Conservation (phyloP, 2,329 filamentous ascomycete genomes). For the Fusarium sacchari region DNA sequence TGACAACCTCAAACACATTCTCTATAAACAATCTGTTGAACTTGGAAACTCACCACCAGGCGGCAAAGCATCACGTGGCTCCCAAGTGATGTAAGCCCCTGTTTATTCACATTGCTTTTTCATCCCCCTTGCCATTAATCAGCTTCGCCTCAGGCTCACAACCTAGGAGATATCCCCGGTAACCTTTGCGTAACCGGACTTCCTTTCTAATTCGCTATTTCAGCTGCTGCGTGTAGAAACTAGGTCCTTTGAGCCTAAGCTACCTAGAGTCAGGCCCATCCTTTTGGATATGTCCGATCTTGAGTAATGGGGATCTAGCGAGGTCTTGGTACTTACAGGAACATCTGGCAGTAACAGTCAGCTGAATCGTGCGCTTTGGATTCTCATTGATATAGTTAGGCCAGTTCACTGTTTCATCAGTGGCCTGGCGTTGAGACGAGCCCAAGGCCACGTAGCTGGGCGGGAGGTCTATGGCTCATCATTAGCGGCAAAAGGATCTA, state of each 20-base stretch:
- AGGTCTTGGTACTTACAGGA: background rate
- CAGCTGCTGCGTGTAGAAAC: background rate
- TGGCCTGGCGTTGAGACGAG: background rate
- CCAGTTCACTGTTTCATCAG: background rate
- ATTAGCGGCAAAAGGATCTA: background rate
- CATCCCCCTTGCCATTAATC: background rate
- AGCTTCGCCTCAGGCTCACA: background rate
- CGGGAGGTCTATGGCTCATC: background rate
- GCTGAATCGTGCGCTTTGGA: no score
- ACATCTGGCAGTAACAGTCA: fast-evolving
- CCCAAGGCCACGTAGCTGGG: background rate
- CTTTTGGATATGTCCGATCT: no score
- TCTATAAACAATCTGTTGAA: no score
- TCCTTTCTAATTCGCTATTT: background rate
- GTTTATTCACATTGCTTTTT: background rate
- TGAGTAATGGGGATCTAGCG: no score
- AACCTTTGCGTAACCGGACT: background rate
- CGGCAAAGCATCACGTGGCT: background rate
- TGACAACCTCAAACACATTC: no score
- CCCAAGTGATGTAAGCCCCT: background rate
- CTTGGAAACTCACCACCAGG: no score
- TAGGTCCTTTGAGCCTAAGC: no score
- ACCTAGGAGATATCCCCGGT: background rate
- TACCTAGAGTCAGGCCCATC: fast-evolving
- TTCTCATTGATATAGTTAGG: fast-evolving